A percentile compares a stretch with the other conserved stretches of the same genome.
phyloP scores from a whole-genome alignment of 805 yeast species.

The Blastobotrys chiropterorum region DNA sequence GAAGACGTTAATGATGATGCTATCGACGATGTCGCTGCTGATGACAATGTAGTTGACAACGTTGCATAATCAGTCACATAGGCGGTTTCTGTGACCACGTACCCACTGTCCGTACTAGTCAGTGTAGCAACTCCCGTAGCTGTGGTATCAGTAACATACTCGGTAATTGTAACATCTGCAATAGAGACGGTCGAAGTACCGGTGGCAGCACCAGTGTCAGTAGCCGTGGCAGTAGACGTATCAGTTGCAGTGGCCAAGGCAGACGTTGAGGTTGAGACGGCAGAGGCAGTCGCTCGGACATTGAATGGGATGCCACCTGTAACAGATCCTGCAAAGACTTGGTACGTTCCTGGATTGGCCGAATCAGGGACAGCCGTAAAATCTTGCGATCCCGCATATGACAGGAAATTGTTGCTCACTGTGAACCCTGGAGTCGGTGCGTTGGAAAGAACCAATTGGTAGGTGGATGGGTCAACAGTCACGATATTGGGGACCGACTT shows the following conservation, averaged over 20 bases:
- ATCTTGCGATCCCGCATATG: constrained; percentile 7
- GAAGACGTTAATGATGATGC: background rate
- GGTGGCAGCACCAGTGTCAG: background rate
- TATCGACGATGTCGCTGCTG: background rate
- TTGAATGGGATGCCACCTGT: constrained; percentile 9
- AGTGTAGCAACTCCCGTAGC: no score
- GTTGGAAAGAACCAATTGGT: background rate
- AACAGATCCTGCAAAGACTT: constrained; percentile 9
- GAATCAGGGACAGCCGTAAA: constrained; percentile 14
- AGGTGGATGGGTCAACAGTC: background rate
- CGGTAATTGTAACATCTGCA: background rate
- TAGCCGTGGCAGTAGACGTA: background rate
- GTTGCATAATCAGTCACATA: background rate
- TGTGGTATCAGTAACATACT: background rate
- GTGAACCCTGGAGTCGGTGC: background rate
- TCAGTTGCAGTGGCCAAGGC: background rate
- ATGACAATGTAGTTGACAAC: background rate
- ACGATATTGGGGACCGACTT: background rate
- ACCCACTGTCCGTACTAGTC: no score
- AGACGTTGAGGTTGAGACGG: background rate
- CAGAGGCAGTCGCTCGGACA: background rate
- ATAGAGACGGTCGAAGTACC: constrained; percentile 1
- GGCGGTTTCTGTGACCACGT: background rate
- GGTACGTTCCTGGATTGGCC: constrained; percentile 9
- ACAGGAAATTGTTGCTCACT: background rate